A percentile compares a stretch with the other conserved stretches of the same genome.
Conservation (phyloP, 495 filamentous ascomycete genomes). For the Aspergillus homomorphus region DNA sequence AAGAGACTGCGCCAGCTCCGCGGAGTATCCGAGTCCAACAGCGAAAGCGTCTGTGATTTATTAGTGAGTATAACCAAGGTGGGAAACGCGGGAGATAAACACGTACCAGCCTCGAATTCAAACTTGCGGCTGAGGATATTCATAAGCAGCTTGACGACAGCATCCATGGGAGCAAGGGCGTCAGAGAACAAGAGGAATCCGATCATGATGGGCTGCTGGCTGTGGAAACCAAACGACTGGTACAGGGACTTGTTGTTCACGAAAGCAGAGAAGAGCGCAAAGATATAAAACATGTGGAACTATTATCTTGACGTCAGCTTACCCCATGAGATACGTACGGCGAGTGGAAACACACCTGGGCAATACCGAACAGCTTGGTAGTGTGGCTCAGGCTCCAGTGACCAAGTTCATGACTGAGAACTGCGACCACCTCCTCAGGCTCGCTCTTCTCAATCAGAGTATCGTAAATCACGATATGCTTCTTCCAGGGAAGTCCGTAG, state of each 20-base stretch:
- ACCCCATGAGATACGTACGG: background rate
- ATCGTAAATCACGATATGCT: slow-evolving; percentile 99
- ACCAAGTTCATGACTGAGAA: slow-evolving; percentile 91
- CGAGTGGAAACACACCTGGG: slow-evolving; percentile 57
- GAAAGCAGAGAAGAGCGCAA: slow-evolving; percentile 93
- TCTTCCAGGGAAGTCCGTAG: slow-evolving; percentile 97
- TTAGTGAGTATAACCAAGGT: slow-evolving; percentile 4
- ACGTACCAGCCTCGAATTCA: slow-evolving; percentile 89
- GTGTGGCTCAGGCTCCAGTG: slow-evolving; percentile 97
- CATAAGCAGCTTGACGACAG: slow-evolving; percentile 88
- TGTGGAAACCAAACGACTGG: slow-evolving; percentile 83
- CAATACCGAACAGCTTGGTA: slow-evolving; percentile 84
- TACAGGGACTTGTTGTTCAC: slow-evolving; percentile 93
- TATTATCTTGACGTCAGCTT: slow-evolving; percentile 37
- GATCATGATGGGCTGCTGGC: slow-evolving; percentile 85
- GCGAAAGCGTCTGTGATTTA: slow-evolving; percentile 68
- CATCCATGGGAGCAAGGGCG: slow-evolving; percentile 85
- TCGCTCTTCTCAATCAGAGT: slow-evolving; percentile 94
- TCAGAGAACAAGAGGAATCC: slow-evolving; percentile 97
- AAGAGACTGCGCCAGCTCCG: slow-evolving; percentile 77
- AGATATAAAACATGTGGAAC: slow-evolving; percentile 93
- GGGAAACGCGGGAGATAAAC: background rate
- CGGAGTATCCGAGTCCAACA: slow-evolving; percentile 76
- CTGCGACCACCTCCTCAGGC: slow-evolving; percentile 87
- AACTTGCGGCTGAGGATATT: slow-evolving; percentile 91